Base-by-base conservation (phyloP, 2,329 filamentous ascomycete species). In the Microcyclospora tardicrescens region DNA sequence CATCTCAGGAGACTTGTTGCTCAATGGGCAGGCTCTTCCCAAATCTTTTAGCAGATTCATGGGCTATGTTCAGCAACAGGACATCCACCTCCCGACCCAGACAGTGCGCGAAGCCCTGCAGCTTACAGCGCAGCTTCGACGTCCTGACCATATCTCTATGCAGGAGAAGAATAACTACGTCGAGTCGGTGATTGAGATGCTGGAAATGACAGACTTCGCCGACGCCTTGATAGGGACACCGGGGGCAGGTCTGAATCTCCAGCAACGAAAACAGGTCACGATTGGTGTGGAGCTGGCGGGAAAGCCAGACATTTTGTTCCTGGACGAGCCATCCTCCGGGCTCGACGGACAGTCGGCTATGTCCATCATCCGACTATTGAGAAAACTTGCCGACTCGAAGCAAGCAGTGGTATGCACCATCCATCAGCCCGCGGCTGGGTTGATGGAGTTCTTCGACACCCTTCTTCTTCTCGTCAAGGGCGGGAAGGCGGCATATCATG, bases 351-450 rank as follows among this genome's bases (percentile, higher is more conserved):
- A 79, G 39, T 77, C 79, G 5, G 79, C 81, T 0, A 79, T 68
- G 53, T 75, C 75, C 44, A 79, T 72, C 0, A 68, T 81, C 5
- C 71, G 75, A 0, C 81, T 82, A 58, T 54, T 83, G 13, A 66
- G 75, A 10, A 81, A 80, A 54, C 65, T 83, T 0, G 77, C 78
- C 6, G 71, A 75, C 35, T 69, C 69, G 2, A 79, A 79, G 0
- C 79, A 83, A 48, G 77, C 79, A 4, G 72, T 83, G 2, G 61
- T 83, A 1, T 75, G 76, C 43, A 83, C 79, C 0, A 82, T 83
- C 31, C 79, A 83, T 48, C 79, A 83, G 55, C 79, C 79, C 0
- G 79, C 75, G 1, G 74, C 76, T 0, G 70, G 76, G 9, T 62
- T 83, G 0, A 81, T 83, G 38, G 68, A 75, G 8, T 67, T 78